Conservation (phyloP, 768 basidiomycete genomes). For the Suillus paluster region DNA sequence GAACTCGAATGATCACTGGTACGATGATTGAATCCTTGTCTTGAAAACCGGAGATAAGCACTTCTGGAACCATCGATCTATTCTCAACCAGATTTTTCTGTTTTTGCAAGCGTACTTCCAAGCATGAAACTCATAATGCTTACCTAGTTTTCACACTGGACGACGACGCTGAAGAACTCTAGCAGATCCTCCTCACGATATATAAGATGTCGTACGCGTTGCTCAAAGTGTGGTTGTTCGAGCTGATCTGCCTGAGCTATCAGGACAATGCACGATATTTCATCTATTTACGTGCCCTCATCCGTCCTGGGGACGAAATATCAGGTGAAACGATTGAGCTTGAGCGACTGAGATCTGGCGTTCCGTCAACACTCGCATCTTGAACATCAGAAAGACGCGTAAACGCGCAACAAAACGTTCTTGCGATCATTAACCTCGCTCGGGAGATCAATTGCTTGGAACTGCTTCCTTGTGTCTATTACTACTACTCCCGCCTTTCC, state of each 20-base stretch:
- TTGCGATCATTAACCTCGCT: constrained; percentile 9
- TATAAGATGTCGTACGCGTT: neutral
- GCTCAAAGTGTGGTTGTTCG: neutral
- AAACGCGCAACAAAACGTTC: neutral
- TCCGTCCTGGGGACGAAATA: constrained; percentile 1
- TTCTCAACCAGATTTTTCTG: neutral
- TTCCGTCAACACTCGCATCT: neutral
- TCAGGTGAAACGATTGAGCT: neutral
- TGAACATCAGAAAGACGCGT: neutral
- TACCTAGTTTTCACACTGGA: neutral
- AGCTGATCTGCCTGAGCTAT: neutral
- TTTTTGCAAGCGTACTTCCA: neutral
- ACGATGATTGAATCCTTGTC: too few species aligned
- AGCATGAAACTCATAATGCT: neutral
- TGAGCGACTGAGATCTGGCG: neutral
- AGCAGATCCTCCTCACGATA: too few species aligned
- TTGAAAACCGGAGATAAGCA: neutral
- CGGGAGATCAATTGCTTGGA: constrained; percentile 5
- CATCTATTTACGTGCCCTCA: neutral
- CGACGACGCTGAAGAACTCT: too few species aligned
- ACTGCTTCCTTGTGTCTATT: constrained; percentile 8
- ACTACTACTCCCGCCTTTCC: constrained; percentile 9
- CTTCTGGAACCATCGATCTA: neutral
- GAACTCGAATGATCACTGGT: neutral
- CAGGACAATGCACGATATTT: neutral